Conservation (phyloP, 2,329 filamentous ascomycete species). For the Pochonia chlamydosporia region DNA sequence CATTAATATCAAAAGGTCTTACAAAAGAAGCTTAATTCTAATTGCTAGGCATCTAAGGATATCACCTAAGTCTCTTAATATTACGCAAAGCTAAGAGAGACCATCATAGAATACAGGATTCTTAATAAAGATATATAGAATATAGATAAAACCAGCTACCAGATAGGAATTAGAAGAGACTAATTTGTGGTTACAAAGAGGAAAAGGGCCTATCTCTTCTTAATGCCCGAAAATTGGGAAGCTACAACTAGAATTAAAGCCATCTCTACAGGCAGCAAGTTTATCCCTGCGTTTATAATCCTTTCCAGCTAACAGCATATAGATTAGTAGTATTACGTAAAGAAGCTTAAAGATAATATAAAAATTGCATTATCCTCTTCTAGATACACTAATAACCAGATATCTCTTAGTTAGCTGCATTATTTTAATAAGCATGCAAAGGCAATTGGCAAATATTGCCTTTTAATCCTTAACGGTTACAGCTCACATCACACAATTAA, state of each 20-base stretch:
- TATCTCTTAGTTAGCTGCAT: conserved; percentile 4
- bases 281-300: conserved; percentile 5
- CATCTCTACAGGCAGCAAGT: conserved; percentile 4
- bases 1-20: conserved; percentile 1
- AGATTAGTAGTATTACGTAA: conserved; percentile 5
- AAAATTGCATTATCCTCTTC: conserved; percentile 3
- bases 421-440: conserved; percentile 2
- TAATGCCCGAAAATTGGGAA: conserved; percentile 4
- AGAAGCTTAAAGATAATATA: conserved; percentile 1
- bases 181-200: conserved; percentile 4
- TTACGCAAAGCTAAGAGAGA: conserved; percentile 2
- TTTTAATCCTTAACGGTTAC: conserved; percentile 8
- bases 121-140: conserved; percentile 8
- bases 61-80: neutral
- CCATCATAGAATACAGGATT: conserved; percentile 6
- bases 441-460: neutral
- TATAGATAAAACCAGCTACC: conserved; percentile 11
- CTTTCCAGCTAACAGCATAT: neutral
- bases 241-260: conserved; percentile 8
- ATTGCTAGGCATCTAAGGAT: conserved; percentile 4
- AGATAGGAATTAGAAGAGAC: conserved; percentile 6
- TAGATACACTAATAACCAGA: conserved; percentile 8
- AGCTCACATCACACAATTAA: conserved; percentile 6
- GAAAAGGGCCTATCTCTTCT: conserved; percentile 2
- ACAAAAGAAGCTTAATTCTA: conserved; percentile 7